These are phyloP conservation scores for Cladobotryum mycophilum DNA, from an alignment of 2,329 filamentous ascomycete genomes.

Conservation along the genomic window DNA sequence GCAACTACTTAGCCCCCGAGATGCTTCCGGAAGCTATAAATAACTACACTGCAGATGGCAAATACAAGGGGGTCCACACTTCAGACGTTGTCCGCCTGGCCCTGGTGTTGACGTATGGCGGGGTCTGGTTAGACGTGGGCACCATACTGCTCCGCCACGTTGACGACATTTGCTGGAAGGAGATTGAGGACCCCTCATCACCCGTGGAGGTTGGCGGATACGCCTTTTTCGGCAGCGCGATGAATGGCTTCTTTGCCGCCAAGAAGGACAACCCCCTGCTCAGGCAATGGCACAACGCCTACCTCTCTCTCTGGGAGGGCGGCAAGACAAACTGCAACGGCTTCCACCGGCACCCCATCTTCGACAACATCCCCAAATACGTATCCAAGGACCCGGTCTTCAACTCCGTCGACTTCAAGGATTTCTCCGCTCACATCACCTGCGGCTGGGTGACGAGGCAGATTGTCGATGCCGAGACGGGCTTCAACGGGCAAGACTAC, in stretches of 20 bases:
- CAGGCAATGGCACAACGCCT: constrained; percentile 35
- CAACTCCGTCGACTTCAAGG: constrained; percentile 15
- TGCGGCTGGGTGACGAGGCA: constrained; percentile 27
- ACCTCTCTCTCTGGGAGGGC: constrained; percentile 29
- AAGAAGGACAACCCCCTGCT: constrained; percentile 38
- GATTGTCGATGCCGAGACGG: constrained; percentile 27
- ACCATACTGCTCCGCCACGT: constrained; percentile 35
- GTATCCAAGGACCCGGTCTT: constrained; percentile 9
- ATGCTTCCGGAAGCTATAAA: constrained; percentile 36
- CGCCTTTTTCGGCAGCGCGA: constrained; percentile 5
- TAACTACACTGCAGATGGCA: constrained; percentile 37
- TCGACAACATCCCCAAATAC: constrained; percentile 3
- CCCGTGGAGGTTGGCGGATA: constrained; percentile 24
- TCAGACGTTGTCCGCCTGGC: constrained; percentile 42
- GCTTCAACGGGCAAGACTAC: constrained; percentile 29
- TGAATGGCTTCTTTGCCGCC: constrained; percentile 39
- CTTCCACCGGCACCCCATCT: constrained; percentile 28
- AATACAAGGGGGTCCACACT: constrained; percentile 36
- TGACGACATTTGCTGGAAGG: constrained; percentile 37
- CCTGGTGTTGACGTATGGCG: constrained; percentile 34
- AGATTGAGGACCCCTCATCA: constrained; percentile 28
- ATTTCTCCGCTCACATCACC: constrained; percentile 26
- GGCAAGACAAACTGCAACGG: constrained; percentile 23
- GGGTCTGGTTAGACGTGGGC: constrained; percentile 38
- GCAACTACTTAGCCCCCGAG: constrained; percentile 28